These are phyloP conservation scores for Pseudopithomyces chartarum DNA, from an alignment of 2,329 filamentous ascomycete species.

Conservation along the genomic window DNA sequence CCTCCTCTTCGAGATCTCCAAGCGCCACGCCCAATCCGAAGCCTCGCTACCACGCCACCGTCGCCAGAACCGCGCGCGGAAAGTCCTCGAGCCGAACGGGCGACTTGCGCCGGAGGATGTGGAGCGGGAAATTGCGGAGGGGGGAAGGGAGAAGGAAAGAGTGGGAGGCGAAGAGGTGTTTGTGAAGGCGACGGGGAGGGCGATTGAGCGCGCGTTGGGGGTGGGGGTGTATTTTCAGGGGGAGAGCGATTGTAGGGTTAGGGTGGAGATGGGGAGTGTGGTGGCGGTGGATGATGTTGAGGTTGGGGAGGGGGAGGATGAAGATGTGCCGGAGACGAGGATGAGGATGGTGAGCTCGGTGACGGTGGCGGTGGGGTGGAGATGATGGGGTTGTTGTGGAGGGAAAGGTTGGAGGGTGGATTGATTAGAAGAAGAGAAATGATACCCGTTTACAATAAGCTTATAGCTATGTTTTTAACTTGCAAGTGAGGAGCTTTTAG, in stretches of 20 bases:
- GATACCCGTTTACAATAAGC: background rate
- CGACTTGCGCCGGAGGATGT: conserved; percentile 35
- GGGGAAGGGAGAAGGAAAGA: conserved; percentile 18
- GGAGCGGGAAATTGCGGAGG: conserved; percentile 34
- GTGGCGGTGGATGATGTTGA: conserved; percentile 71
- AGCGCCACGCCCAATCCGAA: conserved; percentile 52
- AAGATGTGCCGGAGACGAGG: conserved; percentile 48
- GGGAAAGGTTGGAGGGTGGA: too few relatives aligned
- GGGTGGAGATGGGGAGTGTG: conserved; percentile 66
- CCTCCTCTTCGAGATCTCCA: conserved; percentile 62
- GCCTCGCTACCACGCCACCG: conserved; percentile 9
- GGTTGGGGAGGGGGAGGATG: conserved; percentile 15
- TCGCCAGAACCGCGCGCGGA: background rate
- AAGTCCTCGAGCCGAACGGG: conserved; percentile 24
- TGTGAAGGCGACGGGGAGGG: conserved; percentile 68
- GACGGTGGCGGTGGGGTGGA: conserved; percentile 38
- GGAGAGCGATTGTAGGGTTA: conserved; percentile 63
- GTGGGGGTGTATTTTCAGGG: conserved; percentile 69
- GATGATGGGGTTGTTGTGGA: conserved; percentile 10
- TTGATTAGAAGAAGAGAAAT: background rate
- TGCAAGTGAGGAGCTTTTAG: too few relatives aligned
- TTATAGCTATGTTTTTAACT: too few relatives aligned
- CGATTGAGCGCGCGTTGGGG: conserved; percentile 66
- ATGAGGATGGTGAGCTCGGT: conserved; percentile 42
- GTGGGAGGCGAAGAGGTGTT: conserved; percentile 57